These are phyloP conservation scores for Saccharum spontaneum DNA, from an alignment of 176 grass and related monocot genomes.

Conservation along the genomic window DNA sequence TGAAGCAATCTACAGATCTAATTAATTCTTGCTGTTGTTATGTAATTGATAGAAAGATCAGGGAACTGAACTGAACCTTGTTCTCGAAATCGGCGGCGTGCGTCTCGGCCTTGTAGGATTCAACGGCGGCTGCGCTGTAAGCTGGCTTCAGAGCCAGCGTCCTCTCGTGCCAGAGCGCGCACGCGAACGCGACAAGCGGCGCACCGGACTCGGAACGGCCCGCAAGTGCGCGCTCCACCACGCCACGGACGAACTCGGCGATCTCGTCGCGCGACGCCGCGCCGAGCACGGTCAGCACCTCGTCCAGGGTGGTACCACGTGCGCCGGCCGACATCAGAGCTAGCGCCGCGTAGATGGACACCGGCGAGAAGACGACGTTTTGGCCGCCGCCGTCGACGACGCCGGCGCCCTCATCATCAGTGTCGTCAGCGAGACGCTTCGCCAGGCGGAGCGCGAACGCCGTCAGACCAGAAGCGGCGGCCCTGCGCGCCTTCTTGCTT, in stretches of 20 bases:
- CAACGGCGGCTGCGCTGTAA: background rate
- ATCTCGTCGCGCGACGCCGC: background rate
- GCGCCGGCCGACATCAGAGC: background rate
- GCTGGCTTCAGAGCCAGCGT: background rate
- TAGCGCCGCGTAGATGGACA: conserved; percentile 22
- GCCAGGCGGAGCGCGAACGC: background rate
- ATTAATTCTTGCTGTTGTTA: too few relatives aligned
- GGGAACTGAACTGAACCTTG: background rate
- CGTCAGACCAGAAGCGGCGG: background rate
- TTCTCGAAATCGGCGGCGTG: background rate
- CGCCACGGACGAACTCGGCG: background rate
- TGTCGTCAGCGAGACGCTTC: background rate
- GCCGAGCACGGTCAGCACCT: conserved; percentile 25
- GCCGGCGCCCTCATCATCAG: background rate
- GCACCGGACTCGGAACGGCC: background rate
- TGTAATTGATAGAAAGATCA: background rate
- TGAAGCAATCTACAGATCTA: background rate
- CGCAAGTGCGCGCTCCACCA: background rate
- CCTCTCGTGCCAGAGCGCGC: conserved; percentile 32
- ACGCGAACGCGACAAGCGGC: conserved; percentile 26
- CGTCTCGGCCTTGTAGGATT: background rate
- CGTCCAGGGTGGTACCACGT: background rate
- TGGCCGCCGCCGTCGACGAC: background rate
- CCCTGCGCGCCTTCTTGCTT: too few relatives aligned
- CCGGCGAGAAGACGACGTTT: conserved; percentile 14